Evolutionary conservation across 371 early-diverging fungal species (phyloP).

Genomic region (Haplosporangium sp.): DNA sequence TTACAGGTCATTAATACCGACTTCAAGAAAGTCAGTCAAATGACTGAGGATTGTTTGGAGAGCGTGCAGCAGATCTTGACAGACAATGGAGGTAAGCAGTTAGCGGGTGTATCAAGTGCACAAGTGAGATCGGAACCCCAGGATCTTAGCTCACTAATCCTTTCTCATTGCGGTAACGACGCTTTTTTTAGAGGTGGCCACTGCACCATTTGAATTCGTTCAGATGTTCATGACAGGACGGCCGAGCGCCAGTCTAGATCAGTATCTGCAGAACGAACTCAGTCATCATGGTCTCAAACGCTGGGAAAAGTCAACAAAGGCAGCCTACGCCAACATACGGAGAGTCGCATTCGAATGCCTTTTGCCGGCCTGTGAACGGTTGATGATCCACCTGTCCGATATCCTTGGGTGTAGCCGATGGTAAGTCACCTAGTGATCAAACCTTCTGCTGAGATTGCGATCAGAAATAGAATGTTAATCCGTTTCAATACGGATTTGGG

Average conservation of each 20-base stretch:
- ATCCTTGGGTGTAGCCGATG: conserved; percentile 45
- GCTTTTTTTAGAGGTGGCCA: conserved; percentile 17
- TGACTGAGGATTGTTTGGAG: conserved; percentile 27
- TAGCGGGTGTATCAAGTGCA: too few species aligned
- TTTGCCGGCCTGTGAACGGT: conserved; percentile 37
- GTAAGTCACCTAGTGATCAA: conserved; percentile 1
- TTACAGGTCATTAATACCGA: conserved; percentile 34
- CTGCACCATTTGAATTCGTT: conserved; percentile 34
- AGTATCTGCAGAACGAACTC: conserved; percentile 38
- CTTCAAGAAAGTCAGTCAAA: conserved; percentile 20
- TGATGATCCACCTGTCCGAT: conserved; percentile 37
- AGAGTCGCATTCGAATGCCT: conserved; percentile 41
- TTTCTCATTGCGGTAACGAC: neutral
- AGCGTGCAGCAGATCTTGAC: conserved; percentile 18
- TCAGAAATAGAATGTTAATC: neutral
- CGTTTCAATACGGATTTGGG: neutral
- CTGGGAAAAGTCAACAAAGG: conserved; percentile 29
- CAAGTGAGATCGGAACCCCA: too few species aligned
- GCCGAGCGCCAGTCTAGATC: conserved; percentile 30
- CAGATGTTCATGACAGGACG: conserved; percentile 40
- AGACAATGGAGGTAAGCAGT: conserved; percentile 27
- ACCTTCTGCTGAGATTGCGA: neutral
- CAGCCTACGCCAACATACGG: conserved; percentile 28
- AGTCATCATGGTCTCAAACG: conserved; percentile 33
- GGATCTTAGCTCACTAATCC: too few species aligned